Evolutionary conservation across 768 basidiomycete species (phyloP), one percentile per base, ranked within the genome.

Genomic region (Calocera cornea): DNA sequence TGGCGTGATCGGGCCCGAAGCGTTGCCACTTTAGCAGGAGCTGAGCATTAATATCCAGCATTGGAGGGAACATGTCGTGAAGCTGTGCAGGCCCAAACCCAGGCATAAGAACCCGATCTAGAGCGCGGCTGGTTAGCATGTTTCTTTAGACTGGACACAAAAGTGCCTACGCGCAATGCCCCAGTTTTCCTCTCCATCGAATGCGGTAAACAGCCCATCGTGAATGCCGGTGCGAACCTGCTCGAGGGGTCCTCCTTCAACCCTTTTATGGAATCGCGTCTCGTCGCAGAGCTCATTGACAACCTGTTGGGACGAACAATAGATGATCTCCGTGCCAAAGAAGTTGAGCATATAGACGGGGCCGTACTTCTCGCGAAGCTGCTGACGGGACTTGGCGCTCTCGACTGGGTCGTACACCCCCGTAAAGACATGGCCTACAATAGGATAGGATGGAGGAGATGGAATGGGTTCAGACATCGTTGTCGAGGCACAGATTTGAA

Each of bases 51-150:
- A 82, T 79, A 68, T 83, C 82, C 8, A 76, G 71, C 82, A 82
- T 83, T 65, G 79, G 79, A 31, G 77, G 77, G 69, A 82, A 79
- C 82, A 83, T 83, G 66, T 75, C 76, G 34, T 76, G 77, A 47
- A 83, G 78, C 1, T 77, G 74, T 14, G 75, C 71, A 1, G 80
- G 78, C 19, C 80, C 80, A 72, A 83, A 79, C 1, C 76, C 77
- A 27, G 79, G 79, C 72, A 78, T 75, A 19, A 80, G 74, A 67
- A 80, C 72, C 19, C 79, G 77, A 69, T 77, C 73, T 68, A 34
- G 14, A 38, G 38, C n/a, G n/a, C n/a, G n/a, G n/a, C n/a, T n/a
- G n/a, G n/a, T n/a, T n/a, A n/a, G n/a, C n/a, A n/a, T n/a, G 65
- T n/a, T 31, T 17, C 24, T 7, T 65, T 17, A 34, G 41, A 24